Evolutionary conservation across 108 stramenopile species (phyloP).

Genomic region (Seminavis robusta): DNA sequence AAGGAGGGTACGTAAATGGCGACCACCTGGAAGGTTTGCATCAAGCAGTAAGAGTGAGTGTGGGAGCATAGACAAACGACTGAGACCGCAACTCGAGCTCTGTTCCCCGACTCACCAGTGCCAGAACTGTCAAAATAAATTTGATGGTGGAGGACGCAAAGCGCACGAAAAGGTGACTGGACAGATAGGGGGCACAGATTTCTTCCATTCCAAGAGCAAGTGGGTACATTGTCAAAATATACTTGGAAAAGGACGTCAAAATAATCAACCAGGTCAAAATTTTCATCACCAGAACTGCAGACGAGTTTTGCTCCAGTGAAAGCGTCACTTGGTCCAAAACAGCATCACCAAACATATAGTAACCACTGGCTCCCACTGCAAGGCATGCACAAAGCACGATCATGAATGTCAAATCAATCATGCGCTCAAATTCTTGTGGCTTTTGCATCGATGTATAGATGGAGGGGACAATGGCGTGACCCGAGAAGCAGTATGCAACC

Average conservation of each 20-base stretch:
- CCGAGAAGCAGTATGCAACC: slow-evolving; percentile 75
- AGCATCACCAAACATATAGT: slow-evolving; percentile 71
- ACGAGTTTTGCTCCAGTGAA: slow-evolving; percentile 55
- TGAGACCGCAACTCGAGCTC: too few species aligned
- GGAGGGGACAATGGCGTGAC: slow-evolving; percentile 78
- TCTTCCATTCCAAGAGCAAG: slow-evolving; percentile 81
- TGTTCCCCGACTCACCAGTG: too few species aligned
- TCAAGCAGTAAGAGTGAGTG: too few species aligned
- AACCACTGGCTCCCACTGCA: slow-evolving; percentile 65
- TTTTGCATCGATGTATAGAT: slow-evolving; percentile 77
- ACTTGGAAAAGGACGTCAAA: slow-evolving; percentile 73
- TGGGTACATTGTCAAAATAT: slow-evolving; percentile 83
- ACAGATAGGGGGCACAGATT: slow-evolving; percentile 58
- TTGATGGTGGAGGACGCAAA: slow-evolving; percentile 53
- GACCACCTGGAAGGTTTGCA: too few species aligned
- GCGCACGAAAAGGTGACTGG: slow-evolving; percentile 53
- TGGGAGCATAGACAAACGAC: too few species aligned
- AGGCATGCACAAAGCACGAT: slow-evolving; percentile 49
- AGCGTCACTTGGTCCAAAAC: slow-evolving; percentile 81
- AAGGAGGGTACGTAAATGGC: slow-evolving; percentile 79
- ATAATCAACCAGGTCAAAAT: slow-evolving; percentile 78
- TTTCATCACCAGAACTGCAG: slow-evolving; percentile 47
- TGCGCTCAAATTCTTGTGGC: slow-evolving; percentile 70
- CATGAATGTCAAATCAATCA: slow-evolving; percentile 56
- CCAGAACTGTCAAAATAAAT: slow-evolving; percentile 45